These are phyloP conservation scores for Cercospora janseana DNA, from an alignment of 2,329 filamentous ascomycete species.

Conservation along the genomic window DNA sequence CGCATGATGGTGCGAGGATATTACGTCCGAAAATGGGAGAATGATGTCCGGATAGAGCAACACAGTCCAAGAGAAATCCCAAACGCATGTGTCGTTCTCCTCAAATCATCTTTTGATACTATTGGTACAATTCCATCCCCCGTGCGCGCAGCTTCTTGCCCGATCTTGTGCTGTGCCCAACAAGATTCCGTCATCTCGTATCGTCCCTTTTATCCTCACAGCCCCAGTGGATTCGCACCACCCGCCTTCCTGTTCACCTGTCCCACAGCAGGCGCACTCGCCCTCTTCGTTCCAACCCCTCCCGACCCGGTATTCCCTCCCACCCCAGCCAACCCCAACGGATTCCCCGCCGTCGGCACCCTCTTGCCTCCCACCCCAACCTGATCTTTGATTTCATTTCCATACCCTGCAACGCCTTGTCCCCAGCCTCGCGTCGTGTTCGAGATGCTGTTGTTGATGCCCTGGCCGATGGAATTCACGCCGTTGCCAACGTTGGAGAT, in stretches of 20 bases:
- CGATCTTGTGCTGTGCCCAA: not conserved
- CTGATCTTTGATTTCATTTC: conserved; percentile 51
- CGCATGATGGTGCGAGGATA: too few relatives aligned
- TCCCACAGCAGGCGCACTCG: conserved; percentile 1
- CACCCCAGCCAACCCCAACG: conserved; percentile 43
- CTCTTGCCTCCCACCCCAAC: conserved; percentile 47
- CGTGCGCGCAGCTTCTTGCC: too few relatives aligned
- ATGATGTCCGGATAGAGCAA: too few relatives aligned
- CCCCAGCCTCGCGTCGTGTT: conserved; percentile 48
- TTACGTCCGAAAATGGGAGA: too few relatives aligned
- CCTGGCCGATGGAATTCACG: conserved; percentile 48
- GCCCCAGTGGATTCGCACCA: conserved; percentile 45
- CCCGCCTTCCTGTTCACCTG: conserved; percentile 33
- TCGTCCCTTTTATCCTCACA: conserved; percentile 28
- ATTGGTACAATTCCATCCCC: too few relatives aligned
- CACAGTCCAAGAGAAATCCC: too few relatives aligned
- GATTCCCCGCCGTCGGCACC: conserved; percentile 47
- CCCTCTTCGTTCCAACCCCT: conserved; percentile 31
- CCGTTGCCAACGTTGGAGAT: conserved; percentile 47
- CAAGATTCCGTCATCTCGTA: not conserved
- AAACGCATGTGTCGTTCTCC: too few relatives aligned
- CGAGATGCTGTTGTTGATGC: conserved; percentile 45
- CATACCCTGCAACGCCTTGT: conserved; percentile 50
- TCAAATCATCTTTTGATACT: too few relatives aligned
- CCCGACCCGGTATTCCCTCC: conserved; percentile 18